Evolutionary conservation across 441 rosid genomes (phyloP).

Genomic region (Adansonia rubrostipa): DNA sequence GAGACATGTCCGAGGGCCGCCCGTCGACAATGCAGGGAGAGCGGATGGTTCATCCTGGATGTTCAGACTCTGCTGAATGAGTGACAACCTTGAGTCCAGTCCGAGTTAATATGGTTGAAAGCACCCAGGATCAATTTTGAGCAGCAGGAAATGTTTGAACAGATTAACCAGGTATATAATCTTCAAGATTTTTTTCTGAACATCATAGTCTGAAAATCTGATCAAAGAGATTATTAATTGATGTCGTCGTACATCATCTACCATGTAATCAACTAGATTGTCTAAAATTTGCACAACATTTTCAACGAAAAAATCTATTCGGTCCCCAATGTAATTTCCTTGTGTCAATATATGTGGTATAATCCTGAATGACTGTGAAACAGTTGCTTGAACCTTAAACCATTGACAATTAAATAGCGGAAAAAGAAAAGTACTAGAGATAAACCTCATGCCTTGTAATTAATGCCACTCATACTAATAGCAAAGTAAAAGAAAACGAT

Average conservation of each 20-base stretch:
- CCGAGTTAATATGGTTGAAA: background rate
- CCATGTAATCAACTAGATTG: conserved; percentile 4
- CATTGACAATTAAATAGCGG: conserved; percentile 23
- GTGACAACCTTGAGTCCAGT: background rate
- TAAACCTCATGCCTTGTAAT: conserved; percentile 21
- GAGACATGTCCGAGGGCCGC: background rate
- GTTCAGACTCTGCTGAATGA: no score
- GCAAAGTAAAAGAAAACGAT: conserved; percentile 34
- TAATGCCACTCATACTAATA: conserved; percentile 23
- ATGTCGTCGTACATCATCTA: conserved; percentile 11
- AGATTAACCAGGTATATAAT: background rate
- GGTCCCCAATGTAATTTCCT: conserved; percentile 28
- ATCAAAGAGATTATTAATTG: background rate
- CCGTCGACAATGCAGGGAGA: no score
- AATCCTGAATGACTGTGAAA: background rate
- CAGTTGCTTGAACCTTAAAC: background rate
- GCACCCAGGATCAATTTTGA: background rate
- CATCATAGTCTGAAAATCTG: no score
- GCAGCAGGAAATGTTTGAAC: background rate
- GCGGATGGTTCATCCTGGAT: no score
- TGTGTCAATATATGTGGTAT: background rate
- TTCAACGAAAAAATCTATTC: conserved; percentile 14
- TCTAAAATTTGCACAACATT: conserved; percentile 11
- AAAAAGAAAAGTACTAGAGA: conserved; percentile 18
- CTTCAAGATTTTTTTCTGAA: background rate